phyloP scores from a whole-genome alignment of 495 filamentous ascomycete species.

The Margaritispora aquatica region DNA sequence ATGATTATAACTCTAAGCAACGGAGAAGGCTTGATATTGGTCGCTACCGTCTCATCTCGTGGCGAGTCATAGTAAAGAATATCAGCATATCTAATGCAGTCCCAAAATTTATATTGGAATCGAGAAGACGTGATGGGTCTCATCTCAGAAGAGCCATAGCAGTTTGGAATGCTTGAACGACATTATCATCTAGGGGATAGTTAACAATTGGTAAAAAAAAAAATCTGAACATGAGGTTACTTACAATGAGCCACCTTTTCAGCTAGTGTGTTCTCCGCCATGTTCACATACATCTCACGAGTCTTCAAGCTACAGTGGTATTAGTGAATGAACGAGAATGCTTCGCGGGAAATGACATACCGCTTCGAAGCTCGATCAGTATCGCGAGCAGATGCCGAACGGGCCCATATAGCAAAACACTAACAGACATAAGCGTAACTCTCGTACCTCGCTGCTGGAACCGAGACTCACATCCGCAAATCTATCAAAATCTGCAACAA shows the following conservation, averaged over 20 bases:
- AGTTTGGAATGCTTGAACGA: slow-evolving; percentile 75
- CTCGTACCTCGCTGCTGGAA: background rate
- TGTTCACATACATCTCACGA: slow-evolving; percentile 64
- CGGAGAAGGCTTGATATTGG: too few relatives aligned
- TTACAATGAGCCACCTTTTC: slow-evolving; percentile 71
- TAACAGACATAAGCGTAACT: slow-evolving; percentile 23
- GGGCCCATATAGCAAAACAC: slow-evolving; percentile 68
- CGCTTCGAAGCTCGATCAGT: slow-evolving; percentile 64
- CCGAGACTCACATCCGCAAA: slow-evolving; percentile 48
- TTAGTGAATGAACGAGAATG: background rate
- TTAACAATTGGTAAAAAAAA: background rate
- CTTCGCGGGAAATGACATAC: slow-evolving; percentile 28
- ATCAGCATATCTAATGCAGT: too few relatives aligned
- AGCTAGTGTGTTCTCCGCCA: slow-evolving; percentile 58
- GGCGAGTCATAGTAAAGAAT: too few relatives aligned
- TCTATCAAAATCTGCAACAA: slow-evolving; percentile 47
- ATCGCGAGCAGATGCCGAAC: slow-evolving; percentile 58
- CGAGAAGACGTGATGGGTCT: too few relatives aligned
- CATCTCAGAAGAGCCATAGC: slow-evolving; percentile 32
- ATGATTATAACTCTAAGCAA: too few relatives aligned
- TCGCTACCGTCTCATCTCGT: too few relatives aligned
- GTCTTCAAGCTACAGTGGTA: slow-evolving; percentile 58
- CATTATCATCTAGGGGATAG: slow-evolving; percentile 53
- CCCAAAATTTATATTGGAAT: too few relatives aligned
- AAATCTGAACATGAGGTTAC: slow-evolving; percentile 18